Evolutionary conservation across 495 filamentous ascomycete genomes (phyloP).

Genomic region (Cercophora newfieldiana): DNA sequence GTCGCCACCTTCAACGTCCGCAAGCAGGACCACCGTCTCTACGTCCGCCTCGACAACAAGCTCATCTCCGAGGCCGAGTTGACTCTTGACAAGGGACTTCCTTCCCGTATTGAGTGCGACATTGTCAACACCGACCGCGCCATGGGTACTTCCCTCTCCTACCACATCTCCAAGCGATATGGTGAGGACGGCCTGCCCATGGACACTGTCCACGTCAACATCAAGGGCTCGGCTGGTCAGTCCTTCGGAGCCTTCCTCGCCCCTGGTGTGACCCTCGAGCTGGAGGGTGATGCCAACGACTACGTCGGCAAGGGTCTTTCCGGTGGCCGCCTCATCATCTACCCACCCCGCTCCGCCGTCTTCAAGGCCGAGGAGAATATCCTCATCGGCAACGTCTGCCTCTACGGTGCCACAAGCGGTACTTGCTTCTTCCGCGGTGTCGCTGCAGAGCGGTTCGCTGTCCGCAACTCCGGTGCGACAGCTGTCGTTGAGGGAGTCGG

Average conservation of each 20-base stretch:
- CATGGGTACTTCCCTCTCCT: conserved; percentile 92
- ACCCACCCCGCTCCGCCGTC: conserved; percentile 87
- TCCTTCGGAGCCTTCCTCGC: conserved; percentile 97
- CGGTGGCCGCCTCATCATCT: conserved; percentile 93
- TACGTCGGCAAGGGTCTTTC: conserved; percentile 98
- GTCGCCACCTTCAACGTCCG: conserved; percentile 98
- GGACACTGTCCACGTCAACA: conserved; percentile 95
- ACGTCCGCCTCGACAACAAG: conserved; percentile 96
- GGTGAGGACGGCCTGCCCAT: conserved; percentile 88
- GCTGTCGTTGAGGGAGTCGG: conserved; percentile 97
- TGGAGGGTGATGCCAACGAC: conserved; percentile 97
- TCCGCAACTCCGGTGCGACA: conserved; percentile 95
- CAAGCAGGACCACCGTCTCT: conserved; percentile 94
- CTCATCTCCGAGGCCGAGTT: conserved; percentile 96
- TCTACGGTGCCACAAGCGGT: conserved; percentile 93
- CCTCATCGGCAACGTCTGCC: conserved; percentile 92
- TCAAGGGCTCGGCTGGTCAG: conserved; percentile 97
- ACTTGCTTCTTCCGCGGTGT: conserved; percentile 98
- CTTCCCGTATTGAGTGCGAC: conserved; percentile 93
- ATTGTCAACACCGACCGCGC: conserved; percentile 98
- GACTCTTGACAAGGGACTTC: conserved; percentile 93
- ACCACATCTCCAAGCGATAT: conserved; percentile 91
- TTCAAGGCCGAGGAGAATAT: conserved; percentile 99
- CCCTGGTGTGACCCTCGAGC: conserved; percentile 91
- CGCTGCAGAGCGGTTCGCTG: conserved; percentile 95